Evolutionary conservation across 2,329 filamentous ascomycete species (phyloP), one percentile per base, ranked within the genome.

Genomic region (Hymenoscyphus linearis): DNA sequence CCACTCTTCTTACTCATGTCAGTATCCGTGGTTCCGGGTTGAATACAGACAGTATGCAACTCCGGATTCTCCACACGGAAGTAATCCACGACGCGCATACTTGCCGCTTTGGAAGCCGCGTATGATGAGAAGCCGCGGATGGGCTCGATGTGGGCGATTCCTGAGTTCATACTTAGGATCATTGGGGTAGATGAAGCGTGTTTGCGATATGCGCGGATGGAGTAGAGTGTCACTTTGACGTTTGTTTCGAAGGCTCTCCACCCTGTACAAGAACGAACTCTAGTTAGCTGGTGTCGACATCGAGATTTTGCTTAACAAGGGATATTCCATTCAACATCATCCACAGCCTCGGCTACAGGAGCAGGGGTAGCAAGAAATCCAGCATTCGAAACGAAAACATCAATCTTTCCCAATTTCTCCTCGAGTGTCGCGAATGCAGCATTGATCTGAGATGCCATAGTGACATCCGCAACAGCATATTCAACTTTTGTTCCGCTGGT

Each of bases 371-470:
- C 72, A 12, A 73, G 62, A 1, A 65, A 66, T 0, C 70, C 76
- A 0, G 77, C 78, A 60, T 72, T 75, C 60, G 73, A 74, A 55
- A 80, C 70, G 14, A 80, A 62, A 52, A 80, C 68, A 61, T 80
- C 68, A 55, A 79, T 70, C 57, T 71, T 70, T 2, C 70, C 71
- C 18, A 52, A 25, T n/a, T 59, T 62, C 9, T 66, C 67, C 52
- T 64, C 64, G 58, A 75, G 71, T 13, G 66, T 65, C 2, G 65
- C 40, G 57, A 77, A 77, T 25, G 72, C 72, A 2, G 64, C 66
- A n/a, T 75, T 71, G 16, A 76, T 67, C 52, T 72, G 64, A 40
- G 55, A 62, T 35, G 70, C 66, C 31, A 71, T 67, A 31, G 73
- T 71, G 57, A 74, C 63, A 65, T 77, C 73, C 14, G 71, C 69